Conservation (phyloP, 2,329 filamentous ascomycete genomes). For the Talaromyces marneffei region DNA sequence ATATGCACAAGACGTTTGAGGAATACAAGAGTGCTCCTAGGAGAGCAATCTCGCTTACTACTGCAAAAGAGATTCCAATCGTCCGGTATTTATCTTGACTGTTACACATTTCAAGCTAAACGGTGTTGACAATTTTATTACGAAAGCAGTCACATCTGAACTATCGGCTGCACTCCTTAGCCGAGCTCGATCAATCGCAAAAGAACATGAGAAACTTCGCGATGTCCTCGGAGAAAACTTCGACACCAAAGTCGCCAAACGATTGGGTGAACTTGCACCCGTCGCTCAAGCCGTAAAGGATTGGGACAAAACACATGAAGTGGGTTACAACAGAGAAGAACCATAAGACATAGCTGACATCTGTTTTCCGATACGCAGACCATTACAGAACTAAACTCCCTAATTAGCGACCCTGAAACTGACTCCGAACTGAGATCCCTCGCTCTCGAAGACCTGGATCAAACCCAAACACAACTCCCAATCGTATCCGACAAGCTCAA, state of each 20-base stretch:
- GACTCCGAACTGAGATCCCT: slow-evolving; percentile 56
- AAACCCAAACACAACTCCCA: slow-evolving; percentile 58
- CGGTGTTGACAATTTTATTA: slow-evolving; percentile 15
- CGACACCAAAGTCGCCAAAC: slow-evolving; percentile 52
- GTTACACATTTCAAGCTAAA: neutral
- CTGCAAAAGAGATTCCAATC: slow-evolving; percentile 24
- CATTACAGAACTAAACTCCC: slow-evolving; percentile 63
- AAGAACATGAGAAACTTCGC: slow-evolving; percentile 51
- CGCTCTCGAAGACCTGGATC: slow-evolving; percentile 63
- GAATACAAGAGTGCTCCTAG: slow-evolving; percentile 31
- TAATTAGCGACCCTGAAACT: slow-evolving; percentile 63
- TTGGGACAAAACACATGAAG: slow-evolving; percentile 55
- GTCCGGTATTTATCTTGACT: slow-evolving; percentile 23
- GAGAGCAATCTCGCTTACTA: slow-evolving; percentile 20
- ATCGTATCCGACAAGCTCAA: slow-evolving; percentile 64
- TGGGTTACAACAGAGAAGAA: slow-evolving; percentile 24
- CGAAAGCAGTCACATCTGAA: slow-evolving; percentile 24
- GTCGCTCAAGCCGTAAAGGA: slow-evolving; percentile 49
- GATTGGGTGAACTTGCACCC: slow-evolving; percentile 50
- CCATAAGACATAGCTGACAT: slow-evolving; percentile 9
- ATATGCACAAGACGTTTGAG: slow-evolving; percentile 45
- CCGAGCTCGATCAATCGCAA: slow-evolving; percentile 50
- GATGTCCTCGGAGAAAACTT: slow-evolving; percentile 50
- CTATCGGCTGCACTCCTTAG: slow-evolving; percentile 52
- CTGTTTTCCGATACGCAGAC: slow-evolving; percentile 34